Evolutionary conservation across 75 land plant species (phyloP).

Genomic region (Selaginella moellendorffii): DNA sequence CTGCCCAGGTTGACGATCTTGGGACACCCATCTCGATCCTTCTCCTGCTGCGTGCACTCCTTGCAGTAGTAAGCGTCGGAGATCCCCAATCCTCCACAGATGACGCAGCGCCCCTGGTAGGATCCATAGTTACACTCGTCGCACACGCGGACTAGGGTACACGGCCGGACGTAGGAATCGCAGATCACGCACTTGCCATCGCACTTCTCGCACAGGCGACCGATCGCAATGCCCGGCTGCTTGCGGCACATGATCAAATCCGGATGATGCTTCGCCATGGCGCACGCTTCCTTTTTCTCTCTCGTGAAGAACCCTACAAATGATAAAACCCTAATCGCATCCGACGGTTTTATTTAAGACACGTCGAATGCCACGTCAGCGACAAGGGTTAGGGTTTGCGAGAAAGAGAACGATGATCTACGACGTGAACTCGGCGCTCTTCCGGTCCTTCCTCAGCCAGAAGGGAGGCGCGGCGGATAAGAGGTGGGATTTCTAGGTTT

Average conservation of each 20-base stretch:
- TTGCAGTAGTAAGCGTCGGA: constrained; percentile 71
- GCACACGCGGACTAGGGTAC: constrained; percentile 54
- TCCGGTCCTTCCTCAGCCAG: constrained; percentile 93
- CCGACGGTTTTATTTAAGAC: no score
- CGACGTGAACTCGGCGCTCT: constrained; percentile 73
- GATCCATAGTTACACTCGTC: constrained; percentile 70
- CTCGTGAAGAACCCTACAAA: not conserved
- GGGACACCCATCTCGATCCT: constrained; percentile 60
- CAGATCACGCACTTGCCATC: constrained; percentile 68
- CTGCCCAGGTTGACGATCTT: constrained; percentile 64
- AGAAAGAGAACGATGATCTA: constrained; percentile 22
- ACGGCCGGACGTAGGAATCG: constrained; percentile 59
- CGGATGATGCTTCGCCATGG: constrained; percentile 67
- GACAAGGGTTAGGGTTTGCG: not conserved
- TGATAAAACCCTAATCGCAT: not conserved
- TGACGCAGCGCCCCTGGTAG: constrained; percentile 54
- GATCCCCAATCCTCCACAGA: constrained; percentile 55
- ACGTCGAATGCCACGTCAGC: no score
- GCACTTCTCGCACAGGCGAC: constrained; percentile 57
- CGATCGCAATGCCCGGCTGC: constrained; percentile 65
- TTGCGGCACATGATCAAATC: constrained; percentile 71
- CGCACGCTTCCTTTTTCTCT: constrained; percentile 11
- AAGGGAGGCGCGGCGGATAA: constrained; percentile 60
- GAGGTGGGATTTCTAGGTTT: constrained; percentile 39
- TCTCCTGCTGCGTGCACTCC: constrained; percentile 72